These are phyloP conservation scores for Oryza nivara DNA, from an alignment of 176 grass and related monocot genomes.

Conservation along the genomic window DNA sequence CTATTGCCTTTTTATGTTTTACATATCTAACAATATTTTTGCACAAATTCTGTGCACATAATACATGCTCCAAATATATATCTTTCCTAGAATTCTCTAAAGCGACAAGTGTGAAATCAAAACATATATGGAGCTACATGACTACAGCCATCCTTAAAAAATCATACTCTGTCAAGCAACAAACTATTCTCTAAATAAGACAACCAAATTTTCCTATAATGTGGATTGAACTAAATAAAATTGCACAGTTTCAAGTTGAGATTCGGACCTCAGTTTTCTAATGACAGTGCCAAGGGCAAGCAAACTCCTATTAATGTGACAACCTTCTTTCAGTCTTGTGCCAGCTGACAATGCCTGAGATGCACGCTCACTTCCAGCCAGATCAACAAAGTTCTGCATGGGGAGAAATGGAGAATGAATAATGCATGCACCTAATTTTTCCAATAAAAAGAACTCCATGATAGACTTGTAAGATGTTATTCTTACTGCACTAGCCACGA, in stretches of 20 bases:
- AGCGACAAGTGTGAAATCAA: neutral
- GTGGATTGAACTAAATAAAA: constrained; percentile 18
- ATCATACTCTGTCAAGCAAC: neutral
- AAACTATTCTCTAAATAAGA: constrained; percentile 8
- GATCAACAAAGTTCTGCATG: constrained; percentile 93
- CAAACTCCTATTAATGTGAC: constrained; percentile 93
- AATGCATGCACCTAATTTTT: neutral
- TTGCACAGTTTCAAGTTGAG: constrained; percentile 15
- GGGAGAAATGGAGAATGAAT: neutral
- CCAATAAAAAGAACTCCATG: neutral
- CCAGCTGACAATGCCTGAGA: constrained; percentile 80
- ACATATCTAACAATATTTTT: neutral
- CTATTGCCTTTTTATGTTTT: neutral
- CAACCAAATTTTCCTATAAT: constrained; percentile 10
- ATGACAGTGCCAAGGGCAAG: constrained; percentile 88
- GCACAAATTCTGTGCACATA: neutral
- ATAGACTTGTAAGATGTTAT: constrained; percentile 35
- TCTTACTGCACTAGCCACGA: constrained; percentile 81
- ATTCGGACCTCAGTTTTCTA: constrained; percentile 75
- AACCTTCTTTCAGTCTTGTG: constrained; percentile 93
- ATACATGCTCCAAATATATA: neutral
- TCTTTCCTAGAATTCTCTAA: neutral
- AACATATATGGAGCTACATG: neutral
- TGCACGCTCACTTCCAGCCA: constrained; percentile 93
- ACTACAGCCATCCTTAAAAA: neutral